phyloP scores from a whole-genome alignment of 257 asterid genomes.

The Solanum chiquidenum region DNA sequence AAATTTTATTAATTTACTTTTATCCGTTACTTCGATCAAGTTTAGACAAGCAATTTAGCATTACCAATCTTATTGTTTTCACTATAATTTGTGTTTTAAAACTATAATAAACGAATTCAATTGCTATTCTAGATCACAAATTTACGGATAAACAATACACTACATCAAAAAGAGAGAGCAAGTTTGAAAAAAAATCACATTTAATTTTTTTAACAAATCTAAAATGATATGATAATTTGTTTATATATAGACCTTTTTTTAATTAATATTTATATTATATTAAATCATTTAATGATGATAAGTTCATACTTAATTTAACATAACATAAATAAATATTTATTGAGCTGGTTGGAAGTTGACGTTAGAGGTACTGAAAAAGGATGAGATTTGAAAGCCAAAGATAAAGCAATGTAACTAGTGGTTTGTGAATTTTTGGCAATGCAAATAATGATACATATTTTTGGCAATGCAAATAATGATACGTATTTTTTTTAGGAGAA shows the following conservation, averaged over 20 bases:
- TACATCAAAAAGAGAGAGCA: not conserved
- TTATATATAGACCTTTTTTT: not conserved
- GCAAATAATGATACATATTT: not conserved
- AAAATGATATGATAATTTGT: not conserved
- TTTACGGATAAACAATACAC: not conserved
- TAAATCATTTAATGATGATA: not conserved
- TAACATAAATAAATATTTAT: not conserved
- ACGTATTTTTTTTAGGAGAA: not conserved
- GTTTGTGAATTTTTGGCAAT: not conserved
- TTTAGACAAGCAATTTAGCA: not conserved
- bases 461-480: not conserved
- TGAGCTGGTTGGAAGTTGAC: not conserved
- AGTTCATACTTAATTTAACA: not conserved
- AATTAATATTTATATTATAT: not conserved
- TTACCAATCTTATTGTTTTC: not conserved
- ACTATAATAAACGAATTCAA: not conserved
- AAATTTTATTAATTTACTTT: too few species aligned
- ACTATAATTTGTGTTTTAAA: not conserved
- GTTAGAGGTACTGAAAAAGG: not conserved
- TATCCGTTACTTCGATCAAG: not conserved
- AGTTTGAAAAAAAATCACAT: not conserved
- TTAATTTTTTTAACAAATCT: not conserved
- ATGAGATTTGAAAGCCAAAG: not conserved
- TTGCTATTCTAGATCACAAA: not conserved
- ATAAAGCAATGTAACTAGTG: not conserved